Conservation (phyloP, 2,329 filamentous ascomycete genomes). For the Verticillium nonalfalfae region DNA sequence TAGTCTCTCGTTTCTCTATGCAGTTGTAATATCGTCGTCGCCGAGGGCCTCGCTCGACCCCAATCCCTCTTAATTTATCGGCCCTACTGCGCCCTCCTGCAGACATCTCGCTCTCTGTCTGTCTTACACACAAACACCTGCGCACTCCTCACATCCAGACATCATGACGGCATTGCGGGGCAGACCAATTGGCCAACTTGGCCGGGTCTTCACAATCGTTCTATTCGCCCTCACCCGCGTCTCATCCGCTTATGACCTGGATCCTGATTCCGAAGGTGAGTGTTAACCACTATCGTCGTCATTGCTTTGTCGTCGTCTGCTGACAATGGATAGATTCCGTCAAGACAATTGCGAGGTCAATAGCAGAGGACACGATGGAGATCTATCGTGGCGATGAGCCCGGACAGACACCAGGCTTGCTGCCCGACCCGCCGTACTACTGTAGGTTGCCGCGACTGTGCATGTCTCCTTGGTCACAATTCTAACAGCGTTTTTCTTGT, state of each 20-base stretch:
- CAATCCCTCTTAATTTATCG: background rate
- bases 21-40: background rate
- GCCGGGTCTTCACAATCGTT: constrained; percentile 5
- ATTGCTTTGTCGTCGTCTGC: background rate
- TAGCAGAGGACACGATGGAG: constrained; percentile 33
- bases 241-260: constrained; percentile 25
- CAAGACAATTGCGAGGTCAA: constrained; percentile 38
- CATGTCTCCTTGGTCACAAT: background rate
- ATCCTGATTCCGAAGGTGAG: constrained; percentile 28
- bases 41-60: background rate
- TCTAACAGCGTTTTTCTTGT: background rate
- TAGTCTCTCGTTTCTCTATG: background rate
- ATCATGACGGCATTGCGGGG: constrained; percentile 10
- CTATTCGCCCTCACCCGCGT: constrained; percentile 14
- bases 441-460: constrained; percentile 29
- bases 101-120: constrained; percentile 1
- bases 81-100: background rate
- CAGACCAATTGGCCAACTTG: constrained; percentile 6
- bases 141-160: background rate
- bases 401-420: constrained; percentile 42
- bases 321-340: constrained; percentile 38
- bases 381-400: constrained; percentile 42
- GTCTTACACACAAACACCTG: background rate
- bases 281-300: background rate
- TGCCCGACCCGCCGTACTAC: constrained; percentile 50